phyloP scores from a whole-genome alignment of 176 grass and related monocot genomes.

The Oryza glumipatula region DNA sequence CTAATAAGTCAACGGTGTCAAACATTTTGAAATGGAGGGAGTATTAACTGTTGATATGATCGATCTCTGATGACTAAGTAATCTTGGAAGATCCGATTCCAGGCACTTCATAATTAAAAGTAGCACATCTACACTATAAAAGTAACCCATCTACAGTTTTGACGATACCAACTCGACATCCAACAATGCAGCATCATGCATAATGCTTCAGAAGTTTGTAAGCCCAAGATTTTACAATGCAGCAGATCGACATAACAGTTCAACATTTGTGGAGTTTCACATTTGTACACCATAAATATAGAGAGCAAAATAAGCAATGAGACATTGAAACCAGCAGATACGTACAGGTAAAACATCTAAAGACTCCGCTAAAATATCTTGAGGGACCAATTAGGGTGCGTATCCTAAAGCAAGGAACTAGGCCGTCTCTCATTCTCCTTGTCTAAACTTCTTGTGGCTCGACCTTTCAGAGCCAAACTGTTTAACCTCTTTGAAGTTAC shows the following conservation, averaged over 20 bases:
- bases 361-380: conserved; percentile 18
- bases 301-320: conserved; percentile 45
- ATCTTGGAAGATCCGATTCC: too few relatives aligned
- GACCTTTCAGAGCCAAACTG: conserved; percentile 44
- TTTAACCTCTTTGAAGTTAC: conserved; percentile 58
- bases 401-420: conserved; percentile 49
- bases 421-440: conserved; percentile 62
- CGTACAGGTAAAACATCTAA: conserved; percentile 45
- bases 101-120: too few relatives aligned
- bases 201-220: conserved; percentile 7
- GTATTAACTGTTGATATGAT: too few relatives aligned
- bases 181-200: neutral
- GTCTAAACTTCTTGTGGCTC: conserved; percentile 58
- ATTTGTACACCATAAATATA: conserved; percentile 33
- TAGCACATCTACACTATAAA: too few relatives aligned
- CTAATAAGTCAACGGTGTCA: too few relatives aligned
- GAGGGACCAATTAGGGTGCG: conserved; percentile 31
- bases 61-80: too few relatives aligned
- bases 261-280: neutral
- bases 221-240: neutral
- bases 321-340: conserved; percentile 44
- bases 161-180: too few relatives aligned
- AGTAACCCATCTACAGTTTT: too few relatives aligned
- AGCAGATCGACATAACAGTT: conserved; percentile 5
- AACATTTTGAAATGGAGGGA: too few relatives aligned